A percentile compares a stretch with the other conserved stretches of the same genome.
phyloP scores from a whole-genome alignment of 306 rosid species.

The Inga laurina region DNA sequence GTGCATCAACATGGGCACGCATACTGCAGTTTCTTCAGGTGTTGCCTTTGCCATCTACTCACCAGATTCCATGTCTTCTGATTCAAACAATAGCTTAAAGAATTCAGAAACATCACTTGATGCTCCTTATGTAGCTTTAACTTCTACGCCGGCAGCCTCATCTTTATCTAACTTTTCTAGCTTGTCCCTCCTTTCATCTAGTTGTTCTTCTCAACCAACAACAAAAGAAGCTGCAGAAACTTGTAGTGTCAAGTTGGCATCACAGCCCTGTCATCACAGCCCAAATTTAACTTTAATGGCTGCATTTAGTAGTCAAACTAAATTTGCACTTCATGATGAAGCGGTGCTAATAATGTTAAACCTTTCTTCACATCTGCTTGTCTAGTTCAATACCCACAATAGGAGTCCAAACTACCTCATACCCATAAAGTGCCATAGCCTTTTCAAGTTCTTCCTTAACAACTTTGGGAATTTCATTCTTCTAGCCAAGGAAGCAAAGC shows the following conservation, averaged over 20 bases:
- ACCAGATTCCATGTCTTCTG: slow-evolving; percentile 83
- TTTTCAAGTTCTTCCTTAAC: too few species aligned
- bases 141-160: slow-evolving; percentile 49
- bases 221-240: slow-evolving; percentile 44
- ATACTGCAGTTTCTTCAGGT: slow-evolving; percentile 80
- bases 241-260: neutral
- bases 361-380: too few species aligned
- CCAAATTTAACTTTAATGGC: too few species aligned
- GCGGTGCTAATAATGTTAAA: too few species aligned
- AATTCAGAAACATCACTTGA: slow-evolving; percentile 54
- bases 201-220: slow-evolving; percentile 42
- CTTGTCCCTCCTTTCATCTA: slow-evolving; percentile 51
- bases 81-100: slow-evolving; percentile 66
- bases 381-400: too few species aligned
- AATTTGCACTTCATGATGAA: too few species aligned
- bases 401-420: too few species aligned
- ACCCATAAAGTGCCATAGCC: too few species aligned
- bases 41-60: slow-evolving; percentile 81
- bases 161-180: slow-evolving; percentile 58
- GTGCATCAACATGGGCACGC: slow-evolving; percentile 72
- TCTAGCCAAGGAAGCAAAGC: too few species aligned
- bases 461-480: too few species aligned
- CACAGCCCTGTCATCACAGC: slow-evolving; percentile 31
- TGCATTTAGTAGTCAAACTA: too few species aligned
- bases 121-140: slow-evolving; percentile 32